Base-by-base conservation (phyloP, 257 asterid species). In the Solanum neorickii region DNA sequence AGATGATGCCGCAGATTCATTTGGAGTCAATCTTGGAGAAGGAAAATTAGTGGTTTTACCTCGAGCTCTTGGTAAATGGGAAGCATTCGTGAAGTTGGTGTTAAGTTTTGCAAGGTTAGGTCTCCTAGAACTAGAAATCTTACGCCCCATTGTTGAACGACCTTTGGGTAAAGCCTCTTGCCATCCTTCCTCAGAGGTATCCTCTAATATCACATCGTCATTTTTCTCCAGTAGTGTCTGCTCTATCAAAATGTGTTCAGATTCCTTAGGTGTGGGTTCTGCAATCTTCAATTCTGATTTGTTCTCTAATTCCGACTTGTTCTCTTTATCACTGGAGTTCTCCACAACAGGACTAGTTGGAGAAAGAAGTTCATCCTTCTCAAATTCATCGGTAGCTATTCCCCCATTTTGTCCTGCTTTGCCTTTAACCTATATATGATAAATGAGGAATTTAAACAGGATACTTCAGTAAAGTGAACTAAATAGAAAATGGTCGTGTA, bases 101-200 rank as follows among this genome's bases (percentile, higher is more conserved):
- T 93, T 94, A 88, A 94, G 68, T 88, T 95, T 94, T 76, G 94
- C 94, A 86, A 95, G 98, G 89, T 86, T 93, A 41, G 98, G 97
- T 91, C 92, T 92, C 88, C 93, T 92, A 18, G 98, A 93, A 89
- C 91, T 91, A 86, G 94, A 88, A 82, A 94, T 86, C 91, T 94
- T 94, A 84, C 97, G 96, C 70, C 91, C 88, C 88, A 86, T 78
- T 10, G 86, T 85, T 23, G 97, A 91, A 56, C 98, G 96, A 15
- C 98, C 96, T 91, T 93, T 95, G 25, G 97, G 98, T 44, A 89
- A 83, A 90, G 98, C 98, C 90, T 95, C 98, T 91, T 94, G 98
- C 98, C 98, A 95, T 85, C 98, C 98, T 92, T 94, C 98, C 62
- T 90, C 98, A 25, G 94, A 94, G 59, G 86, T 59, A 25, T 93